Base-by-base conservation (phyloP, 441 rosid species). In the Biscutella laevigata region DNA sequence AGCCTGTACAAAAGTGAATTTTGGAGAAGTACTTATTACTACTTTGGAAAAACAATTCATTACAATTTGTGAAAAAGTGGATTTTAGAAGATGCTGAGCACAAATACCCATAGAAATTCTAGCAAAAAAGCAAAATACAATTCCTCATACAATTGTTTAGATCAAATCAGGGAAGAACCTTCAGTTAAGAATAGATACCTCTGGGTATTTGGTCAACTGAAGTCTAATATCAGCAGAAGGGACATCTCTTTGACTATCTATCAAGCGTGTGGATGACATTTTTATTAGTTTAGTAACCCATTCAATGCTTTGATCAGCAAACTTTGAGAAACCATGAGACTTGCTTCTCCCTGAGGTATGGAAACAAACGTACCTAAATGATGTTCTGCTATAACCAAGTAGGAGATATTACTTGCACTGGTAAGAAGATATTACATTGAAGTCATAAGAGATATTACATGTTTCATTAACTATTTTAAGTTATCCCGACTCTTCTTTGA, bases 171-270 rank as follows among this genome's bases (percentile, higher is more conserved):
- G 48, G 41, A 44, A 1, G 21, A 42, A 11, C 27, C 14, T 41
- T 26, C 17, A 32, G 42, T 14, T 3, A 35, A 27, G 47, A 47
- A 26, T 35, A 52, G 19, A 60, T 61, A 88, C 96, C 88, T 75
- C 69, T 28, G 86, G 57, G 71, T 77, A 76, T 70, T 78, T 66
- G 4, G 87, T 65, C 72, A 88, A 48, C 33, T 91, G 83, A 69
- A 79, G 41, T 44, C 72, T 71, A 51, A 76, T 72, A 69, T 67
- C 69, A 41, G 64, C 45, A 40, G 70, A 73, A 60, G 71, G 67
- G 46, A 60, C 66, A 63, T 70, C 74, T 42, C 47, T 77, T 40
- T 75, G 57, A 24, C 53, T 34, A 58, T 73, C 68, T n/a, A 64
- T 57, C 51, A 68, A 64, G 26, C 53, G 67, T 30, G 36, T 27